These are phyloP conservation scores for Nadsonia starkeyi-henricii DNA, from an alignment of 1,139 yeast genomes.

Conservation along the genomic window DNA sequence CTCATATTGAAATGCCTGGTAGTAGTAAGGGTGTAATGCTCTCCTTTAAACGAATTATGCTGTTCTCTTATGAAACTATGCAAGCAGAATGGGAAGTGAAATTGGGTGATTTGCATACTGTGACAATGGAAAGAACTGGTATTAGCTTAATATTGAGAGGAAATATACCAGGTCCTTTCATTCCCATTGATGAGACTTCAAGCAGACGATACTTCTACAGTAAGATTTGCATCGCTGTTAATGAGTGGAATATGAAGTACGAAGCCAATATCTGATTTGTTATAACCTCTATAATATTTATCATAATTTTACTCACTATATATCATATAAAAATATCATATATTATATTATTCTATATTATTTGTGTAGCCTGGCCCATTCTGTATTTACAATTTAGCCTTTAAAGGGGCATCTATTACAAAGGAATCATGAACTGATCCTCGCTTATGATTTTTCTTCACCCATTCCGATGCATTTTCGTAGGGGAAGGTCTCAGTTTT, in stretches of 20 bases:
- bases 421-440: not conserved
- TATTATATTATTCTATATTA: no score
- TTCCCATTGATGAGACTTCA: constrained; percentile 61
- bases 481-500: not conserved
- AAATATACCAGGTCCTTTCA: constrained; percentile 53
- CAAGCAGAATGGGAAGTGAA: constrained; percentile 51
- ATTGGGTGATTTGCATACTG: constrained; percentile 48
- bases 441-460: not conserved
- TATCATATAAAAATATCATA: no score
- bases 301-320: no score
- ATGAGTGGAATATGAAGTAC: constrained; percentile 42
- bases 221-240: constrained; percentile 69
- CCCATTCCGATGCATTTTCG: not conserved
- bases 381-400: not conserved
- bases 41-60: constrained; percentile 55
- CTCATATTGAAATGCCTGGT: constrained; percentile 74
- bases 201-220: constrained; percentile 56
- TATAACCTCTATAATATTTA: no score
- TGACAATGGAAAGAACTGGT: constrained; percentile 71
- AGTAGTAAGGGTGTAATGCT: constrained; percentile 59
- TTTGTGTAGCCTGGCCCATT: no score
- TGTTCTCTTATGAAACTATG: constrained; percentile 52
- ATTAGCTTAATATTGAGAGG: constrained; percentile 50
- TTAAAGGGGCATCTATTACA: not conserved
- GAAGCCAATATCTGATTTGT: constrained; percentile 13